Conservation (phyloP, 2,329 filamentous ascomycete species). For the Zasmidium citrigriseum region DNA sequence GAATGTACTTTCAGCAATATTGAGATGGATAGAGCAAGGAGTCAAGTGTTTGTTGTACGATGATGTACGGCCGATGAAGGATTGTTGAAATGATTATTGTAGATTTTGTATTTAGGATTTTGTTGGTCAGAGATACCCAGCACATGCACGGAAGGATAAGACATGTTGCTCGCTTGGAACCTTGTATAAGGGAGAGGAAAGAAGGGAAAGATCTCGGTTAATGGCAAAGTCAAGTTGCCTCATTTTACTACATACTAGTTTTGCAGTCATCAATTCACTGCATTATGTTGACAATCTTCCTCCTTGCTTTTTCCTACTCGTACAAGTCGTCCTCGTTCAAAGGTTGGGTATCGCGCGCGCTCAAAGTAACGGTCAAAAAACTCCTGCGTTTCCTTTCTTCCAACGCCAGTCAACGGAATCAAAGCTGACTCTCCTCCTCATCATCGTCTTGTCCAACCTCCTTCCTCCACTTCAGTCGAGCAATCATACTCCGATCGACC, state of each 20-base stretch:
- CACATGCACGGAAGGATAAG: neutral
- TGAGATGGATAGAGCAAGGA: neutral
- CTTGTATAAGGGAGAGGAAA: neutral
- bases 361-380: neutral
- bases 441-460: slow-evolving; percentile 9
- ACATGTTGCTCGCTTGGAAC: neutral
- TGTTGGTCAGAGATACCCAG: neutral
- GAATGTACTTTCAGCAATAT: neutral
- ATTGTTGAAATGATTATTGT: neutral
- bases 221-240: no score
- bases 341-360: neutral
- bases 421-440: slow-evolving; percentile 9
- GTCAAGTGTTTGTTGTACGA: neutral
- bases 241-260: no score
- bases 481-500: slow-evolving; percentile 54
- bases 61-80: neutral
- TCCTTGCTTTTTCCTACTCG: no score
- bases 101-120: neutral
- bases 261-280: no score
- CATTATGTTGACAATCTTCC: no score
- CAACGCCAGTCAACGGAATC: slow-evolving; percentile 1
- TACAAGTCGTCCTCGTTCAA: slow-evolving; percentile 3
- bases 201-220: neutral
- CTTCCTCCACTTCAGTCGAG: slow-evolving; percentile 38
- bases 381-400: neutral